Base-by-base conservation (phyloP, 2,329 filamentous ascomycete species). In the Metarhizium brunneum region DNA sequence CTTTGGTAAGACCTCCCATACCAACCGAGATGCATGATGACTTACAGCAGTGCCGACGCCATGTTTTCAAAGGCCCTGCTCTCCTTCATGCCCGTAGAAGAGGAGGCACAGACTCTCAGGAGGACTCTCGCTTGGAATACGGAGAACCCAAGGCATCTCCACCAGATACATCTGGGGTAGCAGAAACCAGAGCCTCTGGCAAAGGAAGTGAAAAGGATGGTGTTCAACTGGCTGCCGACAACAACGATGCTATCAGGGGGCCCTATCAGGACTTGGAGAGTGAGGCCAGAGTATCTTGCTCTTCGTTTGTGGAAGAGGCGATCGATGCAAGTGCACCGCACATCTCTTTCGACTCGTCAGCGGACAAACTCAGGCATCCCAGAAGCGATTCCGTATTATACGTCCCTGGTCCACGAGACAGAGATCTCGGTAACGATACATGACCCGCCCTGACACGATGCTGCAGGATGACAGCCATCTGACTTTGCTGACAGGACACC, bases 381-480 rank as follows among this genome's bases (percentile, higher is more conserved):
- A 60, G 62, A 20, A 60, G 55, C 14, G 65, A 65, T 6, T 50
- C 58, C 1, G 58, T 65, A 2, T 57, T 69, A 1, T 67, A 69
- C 29, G 68, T 69, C 8, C 67, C 67, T 5, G 65, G 66, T 0
- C 67, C 67, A 36, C 61, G 67, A n/a, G 67, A 68, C 47, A 66
- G 67, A 14, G 67, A 69, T 18, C 60, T 59, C 50, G 67, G 67
- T 62, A 57, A 5, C 49, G 43, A 30, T 25, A 6, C 6, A n/a
- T 45, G 25, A 25, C 53, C 3, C 58, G 64, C 62, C 2, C 61
- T 62, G 14, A 40, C 38, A 14, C 14, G 8, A 11, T 40, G 38
- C 14, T 16, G 14, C 38, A 16, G 6, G 10, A 14, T 16, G 11
- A 4, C 38, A 16, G 3, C 11, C 13, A 16, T 40, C 38, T 40